These are phyloP conservation scores for Collybiopsis confluens DNA, from an alignment of 768 basidiomycete genomes.

Conservation along the genomic window DNA sequence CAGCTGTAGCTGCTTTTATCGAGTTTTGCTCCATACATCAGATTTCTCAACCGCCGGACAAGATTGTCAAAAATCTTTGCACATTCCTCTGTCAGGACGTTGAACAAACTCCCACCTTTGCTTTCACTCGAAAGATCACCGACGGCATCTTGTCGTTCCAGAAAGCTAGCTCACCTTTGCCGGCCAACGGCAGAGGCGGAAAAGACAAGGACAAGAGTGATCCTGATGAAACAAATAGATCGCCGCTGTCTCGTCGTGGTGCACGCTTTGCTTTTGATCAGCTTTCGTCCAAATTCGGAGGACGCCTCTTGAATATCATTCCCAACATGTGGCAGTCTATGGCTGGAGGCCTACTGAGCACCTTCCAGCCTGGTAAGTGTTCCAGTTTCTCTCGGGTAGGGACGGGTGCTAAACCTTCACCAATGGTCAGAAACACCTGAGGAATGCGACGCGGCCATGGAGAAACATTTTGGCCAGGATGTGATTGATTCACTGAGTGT, in stretches of 20 bases:
- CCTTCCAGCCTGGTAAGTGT: slow-evolving; percentile 62
- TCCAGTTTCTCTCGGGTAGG: neutral
- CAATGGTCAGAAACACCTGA: slow-evolving; percentile 33
- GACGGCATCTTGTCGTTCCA: slow-evolving; percentile 81
- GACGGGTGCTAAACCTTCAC: slow-evolving; percentile 1
- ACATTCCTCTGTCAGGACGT: slow-evolving; percentile 94
- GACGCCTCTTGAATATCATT: slow-evolving; percentile 67
- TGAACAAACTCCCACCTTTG: slow-evolving; percentile 86
- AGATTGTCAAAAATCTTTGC: slow-evolving; percentile 96
- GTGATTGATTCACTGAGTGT: slow-evolving; percentile 92
- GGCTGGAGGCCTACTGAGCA: slow-evolving; percentile 68
- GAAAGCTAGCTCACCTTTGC: slow-evolving; percentile 23
- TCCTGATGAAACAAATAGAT: slow-evolving; percentile 52
- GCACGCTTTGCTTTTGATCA: slow-evolving; percentile 79
- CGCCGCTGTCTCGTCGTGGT: slow-evolving; percentile 77
- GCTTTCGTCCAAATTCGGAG: slow-evolving; percentile 73
- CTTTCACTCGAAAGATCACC: slow-evolving; percentile 50
- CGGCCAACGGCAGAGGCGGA: slow-evolving; percentile 27
- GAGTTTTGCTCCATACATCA: slow-evolving; percentile 74
- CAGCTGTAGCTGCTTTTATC: slow-evolving; percentile 83
- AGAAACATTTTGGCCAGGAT: slow-evolving; percentile 77
- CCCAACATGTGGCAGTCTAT: slow-evolving; percentile 96
- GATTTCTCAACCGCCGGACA: slow-evolving; percentile 83
- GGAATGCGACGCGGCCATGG: slow-evolving; percentile 61
- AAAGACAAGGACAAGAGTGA: slow-evolving; percentile 42